phyloP scores from a whole-genome alignment of 768 basidiomycete species.

The Tephrocybe sp. region DNA sequence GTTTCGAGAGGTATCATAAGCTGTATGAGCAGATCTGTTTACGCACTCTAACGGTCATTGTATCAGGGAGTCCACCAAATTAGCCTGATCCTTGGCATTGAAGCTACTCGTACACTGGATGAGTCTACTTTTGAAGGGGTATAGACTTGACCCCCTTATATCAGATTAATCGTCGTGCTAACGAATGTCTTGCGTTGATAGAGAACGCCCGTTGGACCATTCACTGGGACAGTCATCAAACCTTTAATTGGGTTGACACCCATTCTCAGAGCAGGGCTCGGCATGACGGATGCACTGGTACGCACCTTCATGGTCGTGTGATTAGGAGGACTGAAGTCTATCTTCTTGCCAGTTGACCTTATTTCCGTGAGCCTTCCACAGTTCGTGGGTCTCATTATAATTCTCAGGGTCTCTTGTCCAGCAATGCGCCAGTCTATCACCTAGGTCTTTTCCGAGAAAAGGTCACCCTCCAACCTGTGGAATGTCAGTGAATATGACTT shows the following conservation, averaged over 20 bases:
- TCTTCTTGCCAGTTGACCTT: slow-evolving; percentile 48
- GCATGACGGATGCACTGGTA: slow-evolving; percentile 86
- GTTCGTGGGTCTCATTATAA: not conserved
- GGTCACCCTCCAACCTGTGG: slow-evolving; percentile 83
- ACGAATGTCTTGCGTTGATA: slow-evolving; percentile 23
- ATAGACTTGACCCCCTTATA: slow-evolving; percentile 21
- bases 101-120: slow-evolving; percentile 71
- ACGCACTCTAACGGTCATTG: not conserved
- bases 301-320: slow-evolving; percentile 8
- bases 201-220: slow-evolving; percentile 79
- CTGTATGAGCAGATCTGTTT: not conserved
- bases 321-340: slow-evolving; percentile 3
- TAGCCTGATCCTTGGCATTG: slow-evolving; percentile 77
- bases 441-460: slow-evolving; percentile 89
- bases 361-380: slow-evolving; percentile 68
- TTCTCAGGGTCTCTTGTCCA: slow-evolving; percentile 21
- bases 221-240: slow-evolving; percentile 74
- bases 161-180: not conserved
- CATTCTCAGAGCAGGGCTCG: slow-evolving; percentile 89
- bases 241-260: slow-evolving; percentile 84
- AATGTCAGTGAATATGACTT: slow-evolving; percentile 55
- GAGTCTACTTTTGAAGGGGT: slow-evolving; percentile 65
- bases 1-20: slow-evolving; percentile 64
- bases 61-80: slow-evolving; percentile 70
- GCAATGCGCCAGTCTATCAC: slow-evolving; percentile 84